These are phyloP conservation scores for Amylocystis lapponica DNA, from an alignment of 768 basidiomycete genomes.

Conservation along the genomic window DNA sequence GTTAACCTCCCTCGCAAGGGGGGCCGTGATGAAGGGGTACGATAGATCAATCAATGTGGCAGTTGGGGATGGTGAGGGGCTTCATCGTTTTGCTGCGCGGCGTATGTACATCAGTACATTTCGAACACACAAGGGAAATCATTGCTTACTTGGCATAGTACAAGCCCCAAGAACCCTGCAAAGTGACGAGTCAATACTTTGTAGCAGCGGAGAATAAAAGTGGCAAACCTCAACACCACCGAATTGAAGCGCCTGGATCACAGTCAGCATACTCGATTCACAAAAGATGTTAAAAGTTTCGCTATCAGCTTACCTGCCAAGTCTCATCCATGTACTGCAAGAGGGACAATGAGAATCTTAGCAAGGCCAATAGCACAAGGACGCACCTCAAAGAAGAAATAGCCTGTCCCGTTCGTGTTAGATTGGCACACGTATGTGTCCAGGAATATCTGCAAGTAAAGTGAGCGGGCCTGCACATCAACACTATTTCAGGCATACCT, in stretches of 20 bases:
- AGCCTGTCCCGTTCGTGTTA: constrained; percentile 72
- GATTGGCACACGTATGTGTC: constrained; percentile 86
- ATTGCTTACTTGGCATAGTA: constrained; percentile 49
- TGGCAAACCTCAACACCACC: constrained; percentile 69
- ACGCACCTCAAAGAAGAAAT: constrained; percentile 82
- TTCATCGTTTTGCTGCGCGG: constrained; percentile 70
- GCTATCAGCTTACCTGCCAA: too few relatives aligned
- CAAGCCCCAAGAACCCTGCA: constrained; percentile 56
- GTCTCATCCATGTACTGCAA: constrained; percentile 68
- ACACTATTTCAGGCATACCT: constrained; percentile 5
- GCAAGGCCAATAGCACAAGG: constrained; percentile 5
- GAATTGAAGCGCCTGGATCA: constrained; percentile 53
- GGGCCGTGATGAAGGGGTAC: too few relatives aligned
- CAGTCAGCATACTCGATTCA: too few relatives aligned
- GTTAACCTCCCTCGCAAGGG: too few relatives aligned
- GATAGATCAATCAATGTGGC: too few relatives aligned
- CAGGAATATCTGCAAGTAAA: constrained; percentile 57
- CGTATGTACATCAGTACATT: too few relatives aligned
- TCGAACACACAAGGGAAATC: constrained; percentile 9
- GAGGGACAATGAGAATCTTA: neutral
- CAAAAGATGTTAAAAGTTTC: too few relatives aligned
- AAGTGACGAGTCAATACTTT: neutral
- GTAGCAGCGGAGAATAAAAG: neutral
- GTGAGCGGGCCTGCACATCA: neutral
- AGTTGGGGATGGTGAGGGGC: constrained; percentile 60